phyloP scores from a whole-genome alignment of 495 filamentous ascomycete genomes.

The Jackrogersella minutella region DNA sequence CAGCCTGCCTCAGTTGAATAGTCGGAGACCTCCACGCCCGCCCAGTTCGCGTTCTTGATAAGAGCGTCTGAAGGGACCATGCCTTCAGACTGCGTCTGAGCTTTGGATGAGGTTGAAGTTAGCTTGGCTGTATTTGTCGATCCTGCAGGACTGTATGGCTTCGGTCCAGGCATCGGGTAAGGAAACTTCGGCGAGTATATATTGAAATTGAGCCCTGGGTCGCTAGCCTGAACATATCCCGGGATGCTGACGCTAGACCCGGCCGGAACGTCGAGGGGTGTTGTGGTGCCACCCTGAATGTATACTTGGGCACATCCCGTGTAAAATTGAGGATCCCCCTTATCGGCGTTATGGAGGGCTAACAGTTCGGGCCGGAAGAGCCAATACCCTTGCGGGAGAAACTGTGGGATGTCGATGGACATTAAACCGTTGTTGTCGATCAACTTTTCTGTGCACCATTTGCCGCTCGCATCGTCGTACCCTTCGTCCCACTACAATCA shows the following conservation, averaged over 20 bases:
- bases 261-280: conserved; percentile 46
- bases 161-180: conserved; percentile 69
- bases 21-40: conserved; percentile 62
- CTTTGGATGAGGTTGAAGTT: conserved; percentile 11
- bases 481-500: conserved; percentile 62
- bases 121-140: conserved; percentile 11
- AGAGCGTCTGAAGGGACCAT: conserved; percentile 62
- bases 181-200: conserved; percentile 60
- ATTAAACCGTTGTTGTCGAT: conserved; percentile 71
- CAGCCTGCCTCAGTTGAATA: conserved; percentile 66
- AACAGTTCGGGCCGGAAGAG: conserved; percentile 72
- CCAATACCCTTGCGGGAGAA: conserved; percentile 70
- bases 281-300: conserved; percentile 57
- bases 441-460: conserved; percentile 75
- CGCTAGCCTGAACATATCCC: conserved; percentile 61
- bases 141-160: conserved; percentile 50
- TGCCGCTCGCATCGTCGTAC: conserved; percentile 57
- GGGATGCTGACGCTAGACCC: conserved; percentile 66
- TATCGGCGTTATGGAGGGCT: conserved; percentile 69
- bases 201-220: conserved; percentile 67
- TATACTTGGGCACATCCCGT: conserved; percentile 76
- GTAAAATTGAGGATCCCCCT: conserved; percentile 70
- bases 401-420: conserved; percentile 64
- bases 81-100: conserved; percentile 48
- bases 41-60: conserved; percentile 76